phyloP scores from a whole-genome alignment of 345 rosid genomes.

The Bruguiera gymnorhiza region DNA sequence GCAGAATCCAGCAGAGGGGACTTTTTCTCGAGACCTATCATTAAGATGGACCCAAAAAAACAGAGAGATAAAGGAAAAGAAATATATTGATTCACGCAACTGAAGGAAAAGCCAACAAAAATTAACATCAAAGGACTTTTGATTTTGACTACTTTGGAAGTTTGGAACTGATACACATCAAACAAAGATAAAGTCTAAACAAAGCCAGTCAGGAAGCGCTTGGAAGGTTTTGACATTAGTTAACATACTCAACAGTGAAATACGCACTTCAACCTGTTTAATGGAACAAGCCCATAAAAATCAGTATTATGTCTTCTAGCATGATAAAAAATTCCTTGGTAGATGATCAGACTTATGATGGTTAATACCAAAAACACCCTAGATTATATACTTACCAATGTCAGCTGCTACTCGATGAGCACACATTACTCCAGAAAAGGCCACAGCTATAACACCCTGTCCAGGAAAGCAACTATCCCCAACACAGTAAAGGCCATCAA shows the following conservation, averaged over 20 bases:
- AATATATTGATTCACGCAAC: not conserved
- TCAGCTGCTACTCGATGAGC: constrained; percentile 98
- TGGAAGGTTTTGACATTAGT: not conserved
- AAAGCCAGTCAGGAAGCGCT: no score
- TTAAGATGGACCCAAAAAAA: not conserved
- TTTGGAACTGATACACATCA: no score
- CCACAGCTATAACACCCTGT: constrained; percentile 96
- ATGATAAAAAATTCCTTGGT: constrained; percentile 7
- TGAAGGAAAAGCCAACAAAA: not conserved
- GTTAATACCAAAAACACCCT: not conserved
- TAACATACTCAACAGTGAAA: not conserved
- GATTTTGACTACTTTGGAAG: no score
- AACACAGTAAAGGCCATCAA: constrained; percentile 81
- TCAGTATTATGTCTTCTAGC: not conserved
- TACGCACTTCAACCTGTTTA: not conserved
- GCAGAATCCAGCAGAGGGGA: constrained; percentile 62
- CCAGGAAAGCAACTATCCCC: constrained; percentile 99
- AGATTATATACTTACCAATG: constrained; percentile 50
- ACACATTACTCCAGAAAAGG: constrained; percentile 95
- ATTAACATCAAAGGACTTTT: no score
- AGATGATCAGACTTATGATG: not conserved
- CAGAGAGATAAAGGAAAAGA: not conserved
- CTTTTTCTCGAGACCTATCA: constrained; percentile 72
- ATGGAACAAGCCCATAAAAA: not conserved
- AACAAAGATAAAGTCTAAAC: no score